Evolutionary conservation across 2,329 filamentous ascomycete species (phyloP).

Genomic region (Stachybotrys chlorohalonatus): DNA sequence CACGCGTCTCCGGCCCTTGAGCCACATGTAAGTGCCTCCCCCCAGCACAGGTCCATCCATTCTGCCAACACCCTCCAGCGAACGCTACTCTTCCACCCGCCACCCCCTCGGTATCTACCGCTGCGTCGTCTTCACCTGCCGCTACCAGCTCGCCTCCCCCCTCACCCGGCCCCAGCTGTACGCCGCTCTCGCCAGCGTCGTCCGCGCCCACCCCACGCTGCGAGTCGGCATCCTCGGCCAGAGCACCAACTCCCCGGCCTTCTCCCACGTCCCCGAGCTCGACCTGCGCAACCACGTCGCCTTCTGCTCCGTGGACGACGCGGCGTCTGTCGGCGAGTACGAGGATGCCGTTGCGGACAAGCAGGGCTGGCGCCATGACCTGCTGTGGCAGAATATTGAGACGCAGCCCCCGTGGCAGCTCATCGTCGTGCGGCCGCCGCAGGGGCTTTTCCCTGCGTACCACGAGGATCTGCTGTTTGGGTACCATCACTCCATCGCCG

Average conservation of each 20-base stretch:
- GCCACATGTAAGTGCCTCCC: slow-evolving; percentile 12
- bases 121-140: slow-evolving; percentile 35
- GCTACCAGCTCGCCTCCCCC: slow-evolving; percentile 20
- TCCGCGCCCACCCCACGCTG: slow-evolving; percentile 36
- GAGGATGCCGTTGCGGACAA: slow-evolving; percentile 20
- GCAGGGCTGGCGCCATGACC: slow-evolving; percentile 30
- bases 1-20: slow-evolving; percentile 13
- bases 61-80: slow-evolving; percentile 20
- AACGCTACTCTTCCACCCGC: slow-evolving; percentile 34
- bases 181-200: slow-evolving; percentile 27
- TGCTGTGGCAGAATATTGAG: slow-evolving; percentile 29
- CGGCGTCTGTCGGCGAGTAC: slow-evolving; percentile 11
- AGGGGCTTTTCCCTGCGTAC: slow-evolving; percentile 3
- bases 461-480: slow-evolving; percentile 35
- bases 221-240: slow-evolving; percentile 38
- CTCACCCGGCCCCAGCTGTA: slow-evolving; percentile 15
- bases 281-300: slow-evolving; percentile 33
- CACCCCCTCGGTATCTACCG: slow-evolving; percentile 38
- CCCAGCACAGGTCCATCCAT: neutral
- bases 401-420: slow-evolving; percentile 38
- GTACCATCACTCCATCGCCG: slow-evolving; percentile 43
- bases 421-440: slow-evolving; percentile 20
- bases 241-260: slow-evolving; percentile 31
- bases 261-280: slow-evolving; percentile 31
- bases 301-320: slow-evolving; percentile 16